Percentiles rank a stretch among this genome's conserved stretches.
These are phyloP conservation scores for Calamus simplicifolius DNA, from an alignment of 176 grass and related monocot genomes.

Conservation along the genomic window DNA sequence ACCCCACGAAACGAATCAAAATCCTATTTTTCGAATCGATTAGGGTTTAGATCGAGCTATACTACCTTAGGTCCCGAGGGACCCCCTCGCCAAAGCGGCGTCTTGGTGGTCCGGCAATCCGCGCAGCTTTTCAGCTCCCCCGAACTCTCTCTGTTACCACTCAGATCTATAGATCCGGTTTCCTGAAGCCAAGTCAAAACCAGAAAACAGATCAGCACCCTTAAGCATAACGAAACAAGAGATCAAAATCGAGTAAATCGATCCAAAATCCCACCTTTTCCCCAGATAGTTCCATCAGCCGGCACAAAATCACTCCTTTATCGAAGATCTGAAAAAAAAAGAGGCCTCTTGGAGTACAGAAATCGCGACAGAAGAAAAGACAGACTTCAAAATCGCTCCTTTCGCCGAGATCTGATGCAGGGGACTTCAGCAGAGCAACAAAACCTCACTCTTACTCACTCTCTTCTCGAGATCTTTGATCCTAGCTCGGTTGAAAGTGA, in stretches of 20 bases:
- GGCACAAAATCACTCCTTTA: neutral
- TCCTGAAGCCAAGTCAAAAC: conserved; percentile 13
- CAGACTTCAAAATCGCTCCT: too few relatives aligned
- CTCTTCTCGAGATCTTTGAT: too few relatives aligned
- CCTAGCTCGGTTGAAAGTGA: too few relatives aligned
- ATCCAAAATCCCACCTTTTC: conserved; percentile 27
- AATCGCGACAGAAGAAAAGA: neutral
- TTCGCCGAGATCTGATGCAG: too few relatives aligned
- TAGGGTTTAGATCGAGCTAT: neutral
- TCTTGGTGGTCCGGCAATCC: conserved; percentile 68
- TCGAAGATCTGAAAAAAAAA: neutral
- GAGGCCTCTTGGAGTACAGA: conserved; percentile 6
- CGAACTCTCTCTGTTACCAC: neutral
- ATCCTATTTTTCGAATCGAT: too few relatives aligned
- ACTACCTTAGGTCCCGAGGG: conserved; percentile 69
- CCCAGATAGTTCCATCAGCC: conserved; percentile 42
- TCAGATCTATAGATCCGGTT: conserved; percentile 7
- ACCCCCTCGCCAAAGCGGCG: conserved; percentile 77
- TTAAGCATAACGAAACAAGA: too few relatives aligned
- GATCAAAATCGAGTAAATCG: neutral
- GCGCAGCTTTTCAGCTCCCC: conserved; percentile 47
- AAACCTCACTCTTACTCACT: too few relatives aligned
- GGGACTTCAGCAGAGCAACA: too few relatives aligned
- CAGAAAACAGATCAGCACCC: neutral
- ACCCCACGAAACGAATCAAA: neutral